A percentile compares a stretch with the other conserved stretches of the same genome.
phyloP scores from a whole-genome alignment of 768 basidiomycete genomes.

The Russula foetens region DNA sequence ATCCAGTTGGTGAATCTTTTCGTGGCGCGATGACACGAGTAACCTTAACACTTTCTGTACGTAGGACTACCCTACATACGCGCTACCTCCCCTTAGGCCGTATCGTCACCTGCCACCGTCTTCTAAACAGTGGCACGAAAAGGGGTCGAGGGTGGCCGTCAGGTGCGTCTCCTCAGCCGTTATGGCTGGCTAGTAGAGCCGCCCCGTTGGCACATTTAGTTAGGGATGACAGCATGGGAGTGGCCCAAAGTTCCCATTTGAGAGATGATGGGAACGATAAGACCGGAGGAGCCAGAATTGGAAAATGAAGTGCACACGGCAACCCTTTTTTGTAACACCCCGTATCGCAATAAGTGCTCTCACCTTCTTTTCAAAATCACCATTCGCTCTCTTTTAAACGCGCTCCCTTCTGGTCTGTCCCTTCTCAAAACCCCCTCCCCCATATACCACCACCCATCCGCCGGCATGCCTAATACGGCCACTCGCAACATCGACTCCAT shows the following conservation, averaged over 20 bases:
- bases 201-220: too few species aligned
- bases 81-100: too few species aligned
- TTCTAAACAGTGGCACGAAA: too few species aligned
- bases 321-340: too few species aligned
- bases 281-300: not conserved
- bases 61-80: too few species aligned
- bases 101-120: too few species aligned
- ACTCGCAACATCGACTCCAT: slow-evolving; percentile 15
- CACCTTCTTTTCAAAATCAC: not conserved
- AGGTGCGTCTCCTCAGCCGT: too few species aligned
- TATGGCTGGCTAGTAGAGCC: too few species aligned
- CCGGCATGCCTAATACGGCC: slow-evolving; percentile 11
- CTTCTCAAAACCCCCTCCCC: not conserved
- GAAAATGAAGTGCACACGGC: not conserved
- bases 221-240: not conserved
- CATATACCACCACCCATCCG: not conserved
- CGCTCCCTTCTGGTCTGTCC: not conserved
- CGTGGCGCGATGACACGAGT: not conserved
- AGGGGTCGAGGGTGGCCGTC: too few species aligned
- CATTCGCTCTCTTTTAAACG: not conserved
- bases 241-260: not conserved
- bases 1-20: not conserved
- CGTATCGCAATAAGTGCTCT: slow-evolving; percentile 5
- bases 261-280: not conserved
- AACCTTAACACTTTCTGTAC: not conserved